These are phyloP conservation scores for Eimeria zaria DNA, from an alignment of 169 alveolate genomes.

Conservation along the genomic window DNA sequence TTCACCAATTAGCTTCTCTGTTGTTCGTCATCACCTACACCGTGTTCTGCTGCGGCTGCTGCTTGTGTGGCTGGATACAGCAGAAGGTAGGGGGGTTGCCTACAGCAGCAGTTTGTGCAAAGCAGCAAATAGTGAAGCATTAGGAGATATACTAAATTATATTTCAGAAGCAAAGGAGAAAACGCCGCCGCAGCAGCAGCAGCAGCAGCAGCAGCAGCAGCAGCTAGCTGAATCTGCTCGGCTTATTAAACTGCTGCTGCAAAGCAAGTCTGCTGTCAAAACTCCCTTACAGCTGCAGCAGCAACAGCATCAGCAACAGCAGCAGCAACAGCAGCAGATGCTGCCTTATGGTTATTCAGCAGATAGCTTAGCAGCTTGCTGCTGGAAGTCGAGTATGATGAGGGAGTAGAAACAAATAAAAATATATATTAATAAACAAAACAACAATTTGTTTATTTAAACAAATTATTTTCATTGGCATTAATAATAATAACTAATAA, in stretches of 20 bases:
- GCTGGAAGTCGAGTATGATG: background rate
- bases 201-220: background rate
- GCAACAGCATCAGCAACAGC: constrained; percentile 42
- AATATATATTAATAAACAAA: no score
- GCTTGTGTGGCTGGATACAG: constrained; percentile 52
- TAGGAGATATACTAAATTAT: background rate
- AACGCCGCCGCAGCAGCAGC: background rate
- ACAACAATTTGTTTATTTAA: no score
- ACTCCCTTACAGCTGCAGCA: constrained; percentile 18
- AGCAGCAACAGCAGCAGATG: constrained; percentile 23
- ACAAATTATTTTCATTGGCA: no score
- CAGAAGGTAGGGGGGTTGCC: constrained; percentile 56
- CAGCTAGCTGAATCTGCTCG: constrained; percentile 24
- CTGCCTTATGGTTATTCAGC: background rate
- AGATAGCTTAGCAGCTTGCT: background rate
- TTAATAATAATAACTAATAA: no score
- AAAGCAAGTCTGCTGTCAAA: background rate
- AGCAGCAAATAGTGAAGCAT: background rate
- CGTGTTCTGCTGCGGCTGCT: constrained; percentile 64
- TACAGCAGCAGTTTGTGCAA: background rate
- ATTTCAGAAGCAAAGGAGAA: background rate
- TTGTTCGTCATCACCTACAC: constrained; percentile 17
- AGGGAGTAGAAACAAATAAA: background rate
- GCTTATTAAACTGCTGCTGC: constrained; percentile 35
- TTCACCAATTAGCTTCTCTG: background rate